Percentiles rank a stretch among this genome's conserved stretches.
phyloP scores from a whole-genome alignment of 2,329 filamentous ascomycete genomes.

The Fusarium palustre region DNA sequence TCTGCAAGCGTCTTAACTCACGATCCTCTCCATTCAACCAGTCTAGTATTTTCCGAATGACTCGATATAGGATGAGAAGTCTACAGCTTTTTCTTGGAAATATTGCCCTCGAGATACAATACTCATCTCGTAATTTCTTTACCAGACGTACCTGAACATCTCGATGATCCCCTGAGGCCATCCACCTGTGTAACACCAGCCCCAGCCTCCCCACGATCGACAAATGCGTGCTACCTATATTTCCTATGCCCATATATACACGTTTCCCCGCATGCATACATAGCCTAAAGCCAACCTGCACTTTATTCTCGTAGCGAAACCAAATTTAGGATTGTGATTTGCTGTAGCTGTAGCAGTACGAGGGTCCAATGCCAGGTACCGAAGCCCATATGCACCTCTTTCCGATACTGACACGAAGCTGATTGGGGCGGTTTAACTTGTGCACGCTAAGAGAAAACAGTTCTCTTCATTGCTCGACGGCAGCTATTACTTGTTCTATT shows the following conservation, averaged over 20 bases:
- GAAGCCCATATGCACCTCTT: slow-evolving; percentile 2
- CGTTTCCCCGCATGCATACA: background rate
- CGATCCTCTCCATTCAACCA: background rate
- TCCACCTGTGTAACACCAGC: slow-evolving; percentile 9
- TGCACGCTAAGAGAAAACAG: background rate
- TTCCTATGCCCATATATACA: too few relatives aligned
- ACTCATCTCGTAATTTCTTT: fast-evolving
- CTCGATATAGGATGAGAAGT: too few relatives aligned
- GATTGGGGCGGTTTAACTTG: background rate
- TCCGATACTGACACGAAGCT: slow-evolving; percentile 4
- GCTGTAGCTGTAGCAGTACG: background rate
- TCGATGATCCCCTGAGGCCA: slow-evolving; percentile 18
- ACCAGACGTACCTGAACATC: background rate
- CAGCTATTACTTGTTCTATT: background rate
- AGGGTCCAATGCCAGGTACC: slow-evolving; percentile 28
- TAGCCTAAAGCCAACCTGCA: background rate
- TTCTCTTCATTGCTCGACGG: background rate
- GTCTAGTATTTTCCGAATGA: background rate
- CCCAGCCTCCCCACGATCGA: background rate
- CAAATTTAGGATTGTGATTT: background rate
- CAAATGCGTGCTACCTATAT: background rate
- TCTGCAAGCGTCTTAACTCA: background rate
- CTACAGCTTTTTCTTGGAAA: too few relatives aligned
- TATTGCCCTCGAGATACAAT: background rate
- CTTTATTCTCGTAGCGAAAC: slow-evolving; percentile 12